A percentile compares a stretch with the other conserved stretches of the same genome.
phyloP scores from a whole-genome alignment of 2,329 filamentous ascomycete species.

The Xylaria polymorpha region DNA sequence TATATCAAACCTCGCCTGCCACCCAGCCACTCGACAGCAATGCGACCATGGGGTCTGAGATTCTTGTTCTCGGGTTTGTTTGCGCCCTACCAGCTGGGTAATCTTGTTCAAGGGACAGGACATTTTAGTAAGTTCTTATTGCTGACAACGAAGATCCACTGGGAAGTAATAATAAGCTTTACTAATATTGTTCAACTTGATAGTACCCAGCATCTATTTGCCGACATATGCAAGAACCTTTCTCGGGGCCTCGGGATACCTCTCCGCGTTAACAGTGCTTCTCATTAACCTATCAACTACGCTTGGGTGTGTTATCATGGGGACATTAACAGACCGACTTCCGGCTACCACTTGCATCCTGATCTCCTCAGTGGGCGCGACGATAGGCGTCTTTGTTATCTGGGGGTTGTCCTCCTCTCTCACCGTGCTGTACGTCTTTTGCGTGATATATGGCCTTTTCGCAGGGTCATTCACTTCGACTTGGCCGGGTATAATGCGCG shows the following conservation, averaged over 20 bases:
- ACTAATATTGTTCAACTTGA: background rate
- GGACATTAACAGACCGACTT: slow-evolving; percentile 59
- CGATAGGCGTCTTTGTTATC: slow-evolving; percentile 61
- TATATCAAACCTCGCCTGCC: slow-evolving; percentile 59
- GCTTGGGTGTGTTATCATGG: slow-evolving; percentile 58
- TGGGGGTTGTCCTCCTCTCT: slow-evolving; percentile 64
- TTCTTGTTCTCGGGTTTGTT: slow-evolving; percentile 60
- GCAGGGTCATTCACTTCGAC: slow-evolving; percentile 54
- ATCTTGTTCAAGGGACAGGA: slow-evolving; percentile 63
- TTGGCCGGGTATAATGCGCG: slow-evolving; percentile 43
- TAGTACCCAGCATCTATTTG: slow-evolving; percentile 64
- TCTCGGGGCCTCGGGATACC: slow-evolving; percentile 52
- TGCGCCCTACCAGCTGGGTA: slow-evolving; percentile 62
- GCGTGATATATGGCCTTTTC: slow-evolving; percentile 66
- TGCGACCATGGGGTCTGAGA: slow-evolving; percentile 43
- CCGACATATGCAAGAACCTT: slow-evolving; percentile 60
- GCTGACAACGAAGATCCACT: background rate
- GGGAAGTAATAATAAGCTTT: background rate
- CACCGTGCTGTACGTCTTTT: slow-evolving; percentile 61
- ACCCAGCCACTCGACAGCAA: slow-evolving; percentile 45
- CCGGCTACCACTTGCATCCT: slow-evolving; percentile 58
- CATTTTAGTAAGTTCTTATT: slow-evolving; percentile 55
- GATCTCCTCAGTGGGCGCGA: slow-evolving; percentile 62
- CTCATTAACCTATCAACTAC: slow-evolving; percentile 62
- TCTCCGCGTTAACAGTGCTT: slow-evolving; percentile 60